Percentiles rank a stretch among this genome's conserved stretches.
Conservation (phyloP, 2,329 filamentous ascomycete species). For the Aspergillus amoenus region DNA sequence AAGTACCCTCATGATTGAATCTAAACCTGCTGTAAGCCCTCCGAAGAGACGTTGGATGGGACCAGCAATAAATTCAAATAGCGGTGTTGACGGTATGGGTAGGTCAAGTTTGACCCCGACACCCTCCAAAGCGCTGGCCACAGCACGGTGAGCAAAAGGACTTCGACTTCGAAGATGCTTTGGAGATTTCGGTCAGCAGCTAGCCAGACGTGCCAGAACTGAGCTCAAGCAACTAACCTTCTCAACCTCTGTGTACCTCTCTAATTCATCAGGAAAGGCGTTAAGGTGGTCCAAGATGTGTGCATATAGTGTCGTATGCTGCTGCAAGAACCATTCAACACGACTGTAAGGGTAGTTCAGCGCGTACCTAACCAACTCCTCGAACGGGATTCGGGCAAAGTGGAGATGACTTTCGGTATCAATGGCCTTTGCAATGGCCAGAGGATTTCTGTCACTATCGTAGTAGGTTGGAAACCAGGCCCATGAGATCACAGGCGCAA, state of each 20-base stretch:
- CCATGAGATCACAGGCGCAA: conserved; percentile 30
- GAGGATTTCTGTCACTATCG: conserved; percentile 21
- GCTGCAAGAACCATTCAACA: conserved; percentile 41
- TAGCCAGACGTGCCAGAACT: not conserved
- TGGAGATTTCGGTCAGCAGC: not conserved
- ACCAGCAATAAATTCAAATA: conserved; percentile 37
- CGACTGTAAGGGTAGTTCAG: conserved; percentile 34
- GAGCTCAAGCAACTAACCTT: conserved; percentile 26
- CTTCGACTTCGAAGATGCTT: conserved; percentile 38
- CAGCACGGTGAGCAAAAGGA: conserved; percentile 39
- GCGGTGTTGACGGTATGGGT: conserved; percentile 12
- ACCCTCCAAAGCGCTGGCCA: conserved; percentile 27
- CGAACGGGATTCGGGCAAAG: conserved; percentile 39
- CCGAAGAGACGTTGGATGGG: conserved; percentile 40
- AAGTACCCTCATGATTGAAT: conserved; percentile 36
- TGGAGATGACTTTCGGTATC: conserved; percentile 42
- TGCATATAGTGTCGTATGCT: conserved; percentile 38
- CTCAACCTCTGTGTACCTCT: conserved; percentile 36
- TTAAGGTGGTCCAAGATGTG: conserved; percentile 33
- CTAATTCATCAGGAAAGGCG: conserved; percentile 31
- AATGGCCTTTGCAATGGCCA: conserved; percentile 33
- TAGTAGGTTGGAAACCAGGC: conserved; percentile 35
- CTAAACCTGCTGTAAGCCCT: conserved; percentile 30
- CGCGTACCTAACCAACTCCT: conserved; percentile 41
- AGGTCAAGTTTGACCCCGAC: conserved; percentile 14